phyloP scores from a whole-genome alignment of 2,329 filamentous ascomycete genomes.

The Metarhizium robertsii region DNA sequence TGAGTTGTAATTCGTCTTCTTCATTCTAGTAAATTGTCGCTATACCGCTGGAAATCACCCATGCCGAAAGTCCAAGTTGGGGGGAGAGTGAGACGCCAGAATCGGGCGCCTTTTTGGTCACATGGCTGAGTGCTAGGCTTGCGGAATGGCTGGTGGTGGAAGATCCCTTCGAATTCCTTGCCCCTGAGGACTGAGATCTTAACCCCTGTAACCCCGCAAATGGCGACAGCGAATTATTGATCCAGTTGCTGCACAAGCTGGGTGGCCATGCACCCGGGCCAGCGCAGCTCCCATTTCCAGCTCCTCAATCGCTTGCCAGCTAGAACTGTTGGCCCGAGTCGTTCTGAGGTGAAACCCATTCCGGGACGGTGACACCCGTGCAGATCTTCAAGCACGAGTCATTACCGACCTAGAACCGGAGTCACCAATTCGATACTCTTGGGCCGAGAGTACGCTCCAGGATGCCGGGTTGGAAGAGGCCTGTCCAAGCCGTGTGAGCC shows the following conservation, averaged over 20 bases:
- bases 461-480: conserved; percentile 46
- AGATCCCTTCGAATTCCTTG: neutral
- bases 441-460: conserved; percentile 44
- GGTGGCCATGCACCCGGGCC: neutral
- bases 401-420: conserved; percentile 43
- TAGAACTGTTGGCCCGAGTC: neutral
- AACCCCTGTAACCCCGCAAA: conserved; percentile 10
- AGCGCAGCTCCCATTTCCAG: neutral
- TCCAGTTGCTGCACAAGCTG: neutral
- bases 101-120: neutral
- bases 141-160: neutral
- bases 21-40: too few species aligned
- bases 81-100: too few species aligned
- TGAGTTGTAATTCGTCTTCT: neutral
- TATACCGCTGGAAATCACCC: too few species aligned
- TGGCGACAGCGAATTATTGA: neutral
- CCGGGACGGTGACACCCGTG: neutral
- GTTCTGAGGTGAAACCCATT: neutral
- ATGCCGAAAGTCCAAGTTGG: too few species aligned
- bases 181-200: neutral
- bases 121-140: neutral
- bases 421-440: conserved; percentile 57
- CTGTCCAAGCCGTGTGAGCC: conserved; percentile 35
- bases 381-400: neutral
- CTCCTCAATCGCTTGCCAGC: neutral